Evolutionary conservation across 169 alveolate genomes (phyloP), one percentile per base, ranked within the genome.

Genomic region (Eimeria necatrix): DNA sequence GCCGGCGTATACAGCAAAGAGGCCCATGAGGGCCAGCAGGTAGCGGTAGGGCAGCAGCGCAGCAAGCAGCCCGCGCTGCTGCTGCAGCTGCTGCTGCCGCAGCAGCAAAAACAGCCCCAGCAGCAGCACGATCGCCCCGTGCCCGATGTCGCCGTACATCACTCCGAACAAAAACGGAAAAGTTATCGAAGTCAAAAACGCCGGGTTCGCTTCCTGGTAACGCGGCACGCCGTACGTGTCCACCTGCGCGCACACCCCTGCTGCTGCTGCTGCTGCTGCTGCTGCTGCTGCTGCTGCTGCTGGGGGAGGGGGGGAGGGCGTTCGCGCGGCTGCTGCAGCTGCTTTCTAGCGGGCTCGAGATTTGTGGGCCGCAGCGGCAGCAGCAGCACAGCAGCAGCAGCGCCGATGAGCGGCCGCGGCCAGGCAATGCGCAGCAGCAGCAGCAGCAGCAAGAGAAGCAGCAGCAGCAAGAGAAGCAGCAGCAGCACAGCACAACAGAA

Each of bases 131-230:
- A 53, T 99, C 88, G 98, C 95, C 9, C 99, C 99, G 96, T 99
- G 99, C 6, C 99, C 99, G 22, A 99, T 98, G 96, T 99, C 99
- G 0, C 99, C 99, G 95, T 99, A 99, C 99, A 99, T 99, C 51
- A 99, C 98, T 12, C 99, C 99, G 97, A 99, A 99, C 90, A 99
- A 96, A 97, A 99, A 99, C 18, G 99, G 99, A 96, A 99, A 99
- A 5, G 99, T 98, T 64, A 99, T 98, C 26, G 98, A 97, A n/a
- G 99, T 98, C 87, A 99, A 98, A 32, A 99, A 97, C 61, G 99
- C 99, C 3, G 99, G 99, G 94, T 99, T 99, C 12, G 99, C 99
- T 95, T 99, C 99, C 95, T 99, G 98, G 94, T 99, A 99, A 87
- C 99, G 98, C 22, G 99, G 99, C 14, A 99, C 97, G 48, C 99